Percentiles rank a stretch among this genome's conserved stretches.
Conservation (phyloP, 257 asterid genomes). For the Solanum tarapatanum region DNA sequence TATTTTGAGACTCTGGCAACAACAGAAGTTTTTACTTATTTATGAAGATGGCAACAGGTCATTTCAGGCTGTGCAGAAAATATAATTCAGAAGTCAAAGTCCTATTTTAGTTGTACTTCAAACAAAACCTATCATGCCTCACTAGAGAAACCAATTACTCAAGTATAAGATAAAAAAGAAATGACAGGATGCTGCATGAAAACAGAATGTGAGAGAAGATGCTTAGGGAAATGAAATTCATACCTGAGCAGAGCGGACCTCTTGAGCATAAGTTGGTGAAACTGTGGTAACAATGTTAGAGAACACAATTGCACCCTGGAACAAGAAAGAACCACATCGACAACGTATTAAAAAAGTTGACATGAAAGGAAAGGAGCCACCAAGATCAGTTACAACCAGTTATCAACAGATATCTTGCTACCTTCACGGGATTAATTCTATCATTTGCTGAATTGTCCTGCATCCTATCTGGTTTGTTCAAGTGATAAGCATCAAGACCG, state of each 20-base stretch:
- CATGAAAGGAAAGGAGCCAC: not conserved
- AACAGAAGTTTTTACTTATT: not conserved
- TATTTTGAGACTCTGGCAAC: not conserved
- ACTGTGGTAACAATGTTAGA: constrained; percentile 95
- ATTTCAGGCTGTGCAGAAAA: not conserved
- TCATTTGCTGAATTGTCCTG: constrained; percentile 75
- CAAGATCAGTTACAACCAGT: not conserved
- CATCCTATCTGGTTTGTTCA: constrained; percentile 94
- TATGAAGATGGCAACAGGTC: not conserved
- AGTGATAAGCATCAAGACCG: constrained; percentile 82
- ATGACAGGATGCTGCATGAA: not conserved
- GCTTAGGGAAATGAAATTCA: constrained; percentile 1
- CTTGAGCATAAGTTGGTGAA: constrained; percentile 96
- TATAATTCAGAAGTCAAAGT: not conserved
- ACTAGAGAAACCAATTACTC: not conserved
- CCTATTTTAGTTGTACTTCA: not conserved
- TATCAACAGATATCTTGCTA: constrained; percentile 5
- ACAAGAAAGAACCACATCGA: constrained; percentile 5
- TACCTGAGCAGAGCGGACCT: constrained; percentile 81
- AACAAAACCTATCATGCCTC: not conserved
- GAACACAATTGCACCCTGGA: constrained; percentile 93
- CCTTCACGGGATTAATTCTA: constrained; percentile 87
- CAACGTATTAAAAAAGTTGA: not conserved
- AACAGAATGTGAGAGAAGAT: not conserved
- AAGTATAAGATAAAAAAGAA: not conserved